Evolutionary conservation across 345 rosid species (phyloP), one percentile per base, ranked within the genome.

Genomic region (Camelina neglecta): DNA sequence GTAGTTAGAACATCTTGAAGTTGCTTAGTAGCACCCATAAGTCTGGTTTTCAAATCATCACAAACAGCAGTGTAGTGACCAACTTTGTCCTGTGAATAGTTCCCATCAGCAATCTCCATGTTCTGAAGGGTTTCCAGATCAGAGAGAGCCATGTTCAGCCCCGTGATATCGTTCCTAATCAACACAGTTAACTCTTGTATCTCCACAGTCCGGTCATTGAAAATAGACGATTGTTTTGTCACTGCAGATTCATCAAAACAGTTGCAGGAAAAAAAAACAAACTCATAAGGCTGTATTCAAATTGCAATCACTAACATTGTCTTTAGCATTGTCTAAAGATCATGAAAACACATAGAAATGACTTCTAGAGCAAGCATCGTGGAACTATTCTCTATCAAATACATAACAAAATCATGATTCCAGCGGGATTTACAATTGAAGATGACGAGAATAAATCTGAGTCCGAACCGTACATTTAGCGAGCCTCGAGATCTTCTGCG

Each of bases 221-320:
- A 94, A 86, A 92, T 92, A 1, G 96, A 92, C 20, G 98, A 90
- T 77, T 84, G 85, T 70, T 87, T 93, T 2, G 90, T 92, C 88
- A 91, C 95, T 94, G 73, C 60, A 12, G 26, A 33, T 26, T 67
- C 55, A 75, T 33, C 58, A 67, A 26, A 26, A 51, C 21, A 74
- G 59, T 60, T 71, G 3, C 53, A 61, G 24, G 60, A 11, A 61
- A 51, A 64, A 38, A 71, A 8, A 39, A 24, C 60, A 61, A 31
- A 72, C 41, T 50, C n/a, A 26, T 11, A 36, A 72, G 6, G 24
- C 26, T 60, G 39, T 11, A 23, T 41, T 63, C 50, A n/a, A 4
- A 6, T 15, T 21, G 56, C 50, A 67, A 60, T 26, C 65, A 48
- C 53, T n/a, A 49, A 1, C 50, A 67, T 58, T 58, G 35, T 48